Evolutionary conservation across 2,329 filamentous ascomycete species (phyloP).

Genomic region (Aspergillus candidus): DNA sequence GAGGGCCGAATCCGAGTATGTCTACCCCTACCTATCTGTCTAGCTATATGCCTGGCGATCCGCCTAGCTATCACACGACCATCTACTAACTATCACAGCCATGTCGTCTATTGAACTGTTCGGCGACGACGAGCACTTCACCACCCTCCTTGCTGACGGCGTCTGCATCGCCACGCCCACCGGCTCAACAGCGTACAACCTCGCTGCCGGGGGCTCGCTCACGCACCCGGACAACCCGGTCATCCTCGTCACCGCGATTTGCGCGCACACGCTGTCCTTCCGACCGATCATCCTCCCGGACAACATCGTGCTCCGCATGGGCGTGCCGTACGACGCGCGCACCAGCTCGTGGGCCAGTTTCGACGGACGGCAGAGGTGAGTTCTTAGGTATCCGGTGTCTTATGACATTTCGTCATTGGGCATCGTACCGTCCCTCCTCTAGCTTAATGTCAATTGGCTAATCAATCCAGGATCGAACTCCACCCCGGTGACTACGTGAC

Average conservation of each 20-base stretch:
- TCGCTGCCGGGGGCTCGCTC: slow-evolving; percentile 88
- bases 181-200: slow-evolving; percentile 90
- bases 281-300: slow-evolving; percentile 94
- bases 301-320: slow-evolving; percentile 85
- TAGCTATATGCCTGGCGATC: background rate
- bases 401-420: no score
- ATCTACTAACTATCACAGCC: slow-evolving; percentile 43
- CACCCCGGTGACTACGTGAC: slow-evolving; percentile 48
- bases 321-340: slow-evolving; percentile 88
- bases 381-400: background rate
- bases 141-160: slow-evolving; percentile 85
- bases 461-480: slow-evolving; percentile 38
- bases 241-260: slow-evolving; percentile 89
- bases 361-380: slow-evolving; percentile 75
- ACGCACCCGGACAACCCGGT: slow-evolving; percentile 96
- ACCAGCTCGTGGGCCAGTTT: slow-evolving; percentile 96
- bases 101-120: slow-evolving; percentile 92
- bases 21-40: slow-evolving; percentile 11
- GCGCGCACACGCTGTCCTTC: slow-evolving; percentile 90
- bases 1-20: slow-evolving; percentile 86
- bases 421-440: no score
- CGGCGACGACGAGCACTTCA: slow-evolving; percentile 92
- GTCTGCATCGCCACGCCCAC: slow-evolving; percentile 92
- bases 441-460: background rate
- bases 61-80: no score